Conservation (phyloP, 2,329 filamentous ascomycete genomes). For the Catunica adiposa region DNA sequence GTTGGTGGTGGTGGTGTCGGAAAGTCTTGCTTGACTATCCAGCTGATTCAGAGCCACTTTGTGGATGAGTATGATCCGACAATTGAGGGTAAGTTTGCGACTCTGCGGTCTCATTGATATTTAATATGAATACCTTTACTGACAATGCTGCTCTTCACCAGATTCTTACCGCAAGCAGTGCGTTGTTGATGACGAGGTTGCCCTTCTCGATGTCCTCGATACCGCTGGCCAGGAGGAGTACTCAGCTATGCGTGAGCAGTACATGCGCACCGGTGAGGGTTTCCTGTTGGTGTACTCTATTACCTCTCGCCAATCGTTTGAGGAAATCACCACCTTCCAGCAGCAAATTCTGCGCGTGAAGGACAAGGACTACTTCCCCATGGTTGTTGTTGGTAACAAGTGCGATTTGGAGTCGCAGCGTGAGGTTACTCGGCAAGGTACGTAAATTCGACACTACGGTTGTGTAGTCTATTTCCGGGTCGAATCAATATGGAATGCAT, state of each 20-base stretch:
- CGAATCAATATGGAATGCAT: too few relatives aligned
- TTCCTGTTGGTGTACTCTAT: constrained; percentile 98
- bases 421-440: constrained; percentile 84
- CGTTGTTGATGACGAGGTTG: constrained; percentile 95
- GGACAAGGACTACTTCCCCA: constrained; percentile 99
- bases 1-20: constrained; percentile 96
- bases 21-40: constrained; percentile 98
- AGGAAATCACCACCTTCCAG: constrained; percentile 97
- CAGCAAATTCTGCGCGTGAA: constrained; percentile 97
- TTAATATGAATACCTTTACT: not conserved
- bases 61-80: constrained; percentile 99
- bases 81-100: constrained; percentile 66
- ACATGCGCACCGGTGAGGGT: constrained; percentile 97
- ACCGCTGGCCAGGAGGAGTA: constrained; percentile 98
- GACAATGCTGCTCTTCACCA: constrained; percentile 23
- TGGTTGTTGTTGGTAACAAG: constrained; percentile 98
- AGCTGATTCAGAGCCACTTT: constrained; percentile 90
- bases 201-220: constrained; percentile 91
- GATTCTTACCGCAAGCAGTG: constrained; percentile 99
- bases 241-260: constrained; percentile 97
- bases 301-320: constrained; percentile 90
- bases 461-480: not conserved
- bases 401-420: constrained; percentile 91
- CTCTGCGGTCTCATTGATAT: not conserved
- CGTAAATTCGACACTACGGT: constrained; percentile 18